Conservation (phyloP, 768 basidiomycete genomes). For the Trametes maxima region DNA sequence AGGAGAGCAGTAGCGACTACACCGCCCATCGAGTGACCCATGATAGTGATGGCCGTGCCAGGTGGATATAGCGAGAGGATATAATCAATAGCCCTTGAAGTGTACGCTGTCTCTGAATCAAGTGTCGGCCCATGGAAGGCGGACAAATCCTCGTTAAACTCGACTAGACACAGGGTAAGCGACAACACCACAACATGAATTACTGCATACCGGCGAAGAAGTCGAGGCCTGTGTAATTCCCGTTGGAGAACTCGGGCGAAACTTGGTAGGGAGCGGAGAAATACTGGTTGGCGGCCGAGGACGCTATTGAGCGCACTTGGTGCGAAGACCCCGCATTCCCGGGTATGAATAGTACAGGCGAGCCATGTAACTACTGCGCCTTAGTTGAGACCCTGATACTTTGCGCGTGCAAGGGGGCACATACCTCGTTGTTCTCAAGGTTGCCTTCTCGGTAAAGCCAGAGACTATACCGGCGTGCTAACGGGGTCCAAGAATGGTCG, state of each 20-base stretch:
- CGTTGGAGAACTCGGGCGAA: slow-evolving; percentile 53
- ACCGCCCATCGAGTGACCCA: slow-evolving; percentile 99
- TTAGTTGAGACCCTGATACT: slow-evolving; percentile 22
- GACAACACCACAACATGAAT: not conserved
- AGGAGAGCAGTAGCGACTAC: slow-evolving; percentile 83
- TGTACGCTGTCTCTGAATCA: slow-evolving; percentile 77
- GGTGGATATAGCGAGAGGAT: slow-evolving; percentile 76
- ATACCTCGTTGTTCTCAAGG: slow-evolving; percentile 72
- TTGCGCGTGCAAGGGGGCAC: slow-evolving; percentile 15
- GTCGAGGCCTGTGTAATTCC: slow-evolving; percentile 63
- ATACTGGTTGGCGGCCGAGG: slow-evolving; percentile 83
- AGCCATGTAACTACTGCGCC: slow-evolving; percentile 44
- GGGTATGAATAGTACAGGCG: slow-evolving; percentile 95
- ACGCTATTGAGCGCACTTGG: slow-evolving; percentile 94
- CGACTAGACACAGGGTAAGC: slow-evolving; percentile 52
- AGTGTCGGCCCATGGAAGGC: slow-evolving; percentile 93
- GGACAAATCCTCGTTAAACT: slow-evolving; percentile 96
- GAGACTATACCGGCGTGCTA: slow-evolving; percentile 78
- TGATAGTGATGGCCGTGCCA: slow-evolving; percentile 65
- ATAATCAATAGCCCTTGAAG: slow-evolving; percentile 68
- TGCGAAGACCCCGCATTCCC: slow-evolving; percentile 96
- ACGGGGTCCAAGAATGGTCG: slow-evolving; percentile 66
- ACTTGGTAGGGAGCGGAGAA: slow-evolving; percentile 61
- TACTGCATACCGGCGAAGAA: slow-evolving; percentile 75
- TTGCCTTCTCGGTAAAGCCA: slow-evolving; percentile 89